Conservation (phyloP, 768 basidiomycete species). For the Boletellus ananiceps region DNA sequence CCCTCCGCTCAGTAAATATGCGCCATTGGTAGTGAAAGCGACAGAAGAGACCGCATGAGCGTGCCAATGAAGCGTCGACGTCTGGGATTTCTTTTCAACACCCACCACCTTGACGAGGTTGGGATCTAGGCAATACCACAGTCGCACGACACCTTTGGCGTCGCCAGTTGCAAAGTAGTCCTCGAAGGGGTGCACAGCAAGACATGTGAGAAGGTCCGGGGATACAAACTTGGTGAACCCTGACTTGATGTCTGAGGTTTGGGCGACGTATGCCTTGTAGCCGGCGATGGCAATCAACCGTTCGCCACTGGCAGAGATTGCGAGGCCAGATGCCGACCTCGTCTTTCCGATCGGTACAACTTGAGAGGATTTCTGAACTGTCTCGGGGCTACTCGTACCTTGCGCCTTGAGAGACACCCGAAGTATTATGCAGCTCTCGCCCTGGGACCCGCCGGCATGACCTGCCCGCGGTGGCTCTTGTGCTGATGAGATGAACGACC, state of each 20-base stretch:
- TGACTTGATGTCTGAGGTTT: constrained; percentile 48
- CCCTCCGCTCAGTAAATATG: constrained; percentile 89
- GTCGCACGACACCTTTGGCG: constrained; percentile 70
- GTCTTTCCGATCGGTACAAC: constrained; percentile 63
- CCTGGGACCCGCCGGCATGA: constrained; percentile 23
- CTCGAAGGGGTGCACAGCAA: constrained; percentile 84
- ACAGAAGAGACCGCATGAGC: constrained; percentile 88
- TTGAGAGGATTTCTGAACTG: constrained; percentile 44
- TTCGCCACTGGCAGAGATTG: constrained; percentile 68
- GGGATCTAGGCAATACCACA: constrained; percentile 91
- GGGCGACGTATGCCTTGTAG: constrained; percentile 73
- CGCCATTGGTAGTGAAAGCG: constrained; percentile 84
- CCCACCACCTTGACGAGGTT: constrained; percentile 48
- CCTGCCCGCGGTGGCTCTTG: constrained; percentile 1
- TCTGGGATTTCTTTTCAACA: constrained; percentile 77
- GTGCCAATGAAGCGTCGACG: constrained; percentile 92
- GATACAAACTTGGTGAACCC: constrained; percentile 84
- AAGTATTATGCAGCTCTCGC: constrained; percentile 47
- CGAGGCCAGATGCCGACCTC: constrained; percentile 56
- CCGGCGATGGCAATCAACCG: constrained; percentile 76
- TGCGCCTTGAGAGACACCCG: constrained; percentile 54
- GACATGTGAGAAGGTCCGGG: constrained; percentile 73
- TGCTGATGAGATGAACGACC: constrained; percentile 9
- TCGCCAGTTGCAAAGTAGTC: constrained; percentile 97
- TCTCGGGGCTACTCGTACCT: constrained; percentile 36